Evolutionary conservation across 257 asterid genomes (phyloP).

Genomic region (Plantago major): DNA sequence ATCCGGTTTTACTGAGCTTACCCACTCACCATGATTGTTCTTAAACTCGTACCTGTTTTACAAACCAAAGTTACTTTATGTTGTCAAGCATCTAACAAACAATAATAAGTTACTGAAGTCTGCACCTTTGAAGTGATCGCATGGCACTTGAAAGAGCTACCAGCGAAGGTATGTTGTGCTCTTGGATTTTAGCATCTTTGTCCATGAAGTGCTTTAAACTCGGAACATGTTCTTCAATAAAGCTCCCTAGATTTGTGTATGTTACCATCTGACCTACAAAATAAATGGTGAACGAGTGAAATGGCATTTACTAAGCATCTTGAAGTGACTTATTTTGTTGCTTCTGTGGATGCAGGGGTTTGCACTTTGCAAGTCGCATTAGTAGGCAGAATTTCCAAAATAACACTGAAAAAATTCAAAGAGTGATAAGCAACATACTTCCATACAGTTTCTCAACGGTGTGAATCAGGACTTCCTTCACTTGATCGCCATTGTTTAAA

Average conservation of each 20-base stretch:
- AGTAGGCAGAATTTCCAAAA: neutral
- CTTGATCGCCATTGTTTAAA: constrained; percentile 32
- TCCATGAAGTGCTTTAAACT: constrained; percentile 57
- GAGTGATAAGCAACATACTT: constrained; percentile 31
- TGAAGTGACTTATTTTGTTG: neutral
- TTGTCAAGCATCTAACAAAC: too few relatives aligned
- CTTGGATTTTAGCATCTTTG: constrained; percentile 24
- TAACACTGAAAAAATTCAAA: neutral
- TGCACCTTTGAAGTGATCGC: constrained; percentile 77
- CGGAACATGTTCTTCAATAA: constrained; percentile 57
- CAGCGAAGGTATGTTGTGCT: constrained; percentile 52
- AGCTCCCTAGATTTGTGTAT: constrained; percentile 47
- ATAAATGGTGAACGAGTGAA: neutral
- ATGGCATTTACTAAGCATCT: neutral
- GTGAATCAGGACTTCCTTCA: constrained; percentile 31
- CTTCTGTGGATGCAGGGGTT: too few relatives aligned
- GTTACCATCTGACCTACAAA: constrained; percentile 44
- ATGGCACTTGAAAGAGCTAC: constrained; percentile 77
- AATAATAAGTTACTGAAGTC: neutral
- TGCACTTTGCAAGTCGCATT: neutral
- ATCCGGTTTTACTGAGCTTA: constrained; percentile 51
- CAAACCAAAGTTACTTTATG: neutral
- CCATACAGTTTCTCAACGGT: constrained; percentile 54
- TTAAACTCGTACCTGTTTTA: constrained; percentile 64
- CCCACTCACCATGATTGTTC: constrained; percentile 88